Conservation (phyloP, 106 monocot species). For the Dendrobium officinale region DNA sequence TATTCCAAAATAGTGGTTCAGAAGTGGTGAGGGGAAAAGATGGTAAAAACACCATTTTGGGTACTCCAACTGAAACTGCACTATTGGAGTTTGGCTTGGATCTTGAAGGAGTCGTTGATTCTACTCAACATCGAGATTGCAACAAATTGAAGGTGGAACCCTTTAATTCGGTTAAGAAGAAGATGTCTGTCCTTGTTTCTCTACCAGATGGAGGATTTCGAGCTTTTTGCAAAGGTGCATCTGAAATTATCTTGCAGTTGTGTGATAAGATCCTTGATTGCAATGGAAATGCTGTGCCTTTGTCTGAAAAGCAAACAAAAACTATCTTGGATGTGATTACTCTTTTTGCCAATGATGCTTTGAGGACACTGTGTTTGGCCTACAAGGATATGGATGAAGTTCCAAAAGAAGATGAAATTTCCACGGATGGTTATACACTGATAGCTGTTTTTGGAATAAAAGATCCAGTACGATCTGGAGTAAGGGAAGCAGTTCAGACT, state of each 20-base stretch:
- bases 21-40: slow-evolving; percentile 70
- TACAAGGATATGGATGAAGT: slow-evolving; percentile 49
- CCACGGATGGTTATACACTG: slow-evolving; percentile 64
- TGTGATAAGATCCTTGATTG: slow-evolving; percentile 63
- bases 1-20: slow-evolving; percentile 73
- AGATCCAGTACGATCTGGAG: slow-evolving; percentile 87
- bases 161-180: slow-evolving; percentile 90
- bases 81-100: slow-evolving; percentile 78
- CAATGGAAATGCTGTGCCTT: slow-evolving; percentile 37
- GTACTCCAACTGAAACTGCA: slow-evolving; percentile 94
- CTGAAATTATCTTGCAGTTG: slow-evolving; percentile 76
- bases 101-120: slow-evolving; percentile 40
- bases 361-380: slow-evolving; percentile 86
- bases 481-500: slow-evolving; percentile 74
- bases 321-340: slow-evolving; percentile 45
- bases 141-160: slow-evolving; percentile 83
- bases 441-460: slow-evolving; percentile 88
- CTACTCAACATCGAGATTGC: slow-evolving; percentile 30
- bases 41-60: slow-evolving; percentile 48
- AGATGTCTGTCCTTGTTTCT: slow-evolving; percentile 82
- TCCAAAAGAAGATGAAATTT: slow-evolving; percentile 43
- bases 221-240: slow-evolving; percentile 90
- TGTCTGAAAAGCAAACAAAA: slow-evolving; percentile 45
- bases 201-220: slow-evolving; percentile 39
- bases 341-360: slow-evolving; percentile 68